Conservation (phyloP, 1,284 basidiomycete genomes). For the Phellopilus nigrolimitatus region DNA sequence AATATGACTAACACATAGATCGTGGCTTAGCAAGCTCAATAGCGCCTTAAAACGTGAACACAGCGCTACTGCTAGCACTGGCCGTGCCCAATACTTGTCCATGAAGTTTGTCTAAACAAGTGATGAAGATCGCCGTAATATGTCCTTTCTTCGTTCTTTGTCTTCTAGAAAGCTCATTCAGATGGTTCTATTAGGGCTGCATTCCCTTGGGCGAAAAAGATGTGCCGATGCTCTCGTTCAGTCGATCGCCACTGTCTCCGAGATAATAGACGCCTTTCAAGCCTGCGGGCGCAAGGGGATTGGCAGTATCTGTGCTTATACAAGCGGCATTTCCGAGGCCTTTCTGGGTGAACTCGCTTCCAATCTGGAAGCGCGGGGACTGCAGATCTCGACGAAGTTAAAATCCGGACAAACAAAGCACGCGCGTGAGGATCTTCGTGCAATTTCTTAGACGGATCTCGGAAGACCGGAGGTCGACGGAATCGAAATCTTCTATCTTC, state of each 20-base stretch:
- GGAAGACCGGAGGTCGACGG: neutral
- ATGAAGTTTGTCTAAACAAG: no score
- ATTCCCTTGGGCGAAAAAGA: neutral
- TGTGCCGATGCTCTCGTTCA: neutral
- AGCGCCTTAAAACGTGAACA: no score
- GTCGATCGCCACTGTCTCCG: neutral
- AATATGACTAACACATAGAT: no score
- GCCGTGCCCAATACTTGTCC: no score
- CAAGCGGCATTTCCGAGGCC: neutral
- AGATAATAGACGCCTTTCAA: neutral
- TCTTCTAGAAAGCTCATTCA: no score
- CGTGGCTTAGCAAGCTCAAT: no score
- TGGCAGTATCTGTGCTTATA: neutral
- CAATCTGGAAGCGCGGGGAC: neutral
- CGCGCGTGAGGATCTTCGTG: neutral
- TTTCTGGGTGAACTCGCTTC: neutral
- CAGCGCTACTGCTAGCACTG: no score
- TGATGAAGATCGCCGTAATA: no score
- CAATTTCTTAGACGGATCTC: neutral
- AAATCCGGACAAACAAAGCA: neutral
- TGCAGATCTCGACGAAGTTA: neutral
- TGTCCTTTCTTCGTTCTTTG: no score
- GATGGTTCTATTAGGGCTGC: no score
- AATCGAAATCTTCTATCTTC: conserved; percentile 51
- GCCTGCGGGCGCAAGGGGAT: neutral